Percentiles rank a stretch among this genome's conserved stretches.
These are phyloP conservation scores for Polytrichum commune DNA, from an alignment of 225 moss, liverwort and hornwort genomes.

Conservation along the genomic window DNA sequence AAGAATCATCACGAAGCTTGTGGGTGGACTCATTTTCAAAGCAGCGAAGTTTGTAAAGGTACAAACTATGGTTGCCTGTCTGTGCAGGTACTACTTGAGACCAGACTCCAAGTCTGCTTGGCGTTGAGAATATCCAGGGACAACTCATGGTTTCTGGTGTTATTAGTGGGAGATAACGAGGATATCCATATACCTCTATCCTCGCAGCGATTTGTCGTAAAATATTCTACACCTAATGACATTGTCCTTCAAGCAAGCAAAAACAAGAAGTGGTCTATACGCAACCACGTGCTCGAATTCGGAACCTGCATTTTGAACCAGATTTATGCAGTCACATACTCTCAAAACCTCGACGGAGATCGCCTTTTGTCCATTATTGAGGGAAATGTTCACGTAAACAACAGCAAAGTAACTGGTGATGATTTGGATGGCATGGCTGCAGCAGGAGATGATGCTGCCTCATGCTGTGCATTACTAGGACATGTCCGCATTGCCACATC, in stretches of 20 bases:
- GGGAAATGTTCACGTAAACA: background rate
- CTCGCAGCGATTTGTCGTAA: background rate
- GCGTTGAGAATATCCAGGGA: slow-evolving; percentile 23
- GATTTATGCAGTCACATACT: slow-evolving; percentile 7
- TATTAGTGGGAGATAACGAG: slow-evolving; percentile 28
- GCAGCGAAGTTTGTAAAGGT: too few relatives aligned
- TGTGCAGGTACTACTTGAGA: slow-evolving; percentile 35
- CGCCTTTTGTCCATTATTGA: slow-evolving; percentile 5
- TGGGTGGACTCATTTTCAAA: too few relatives aligned
- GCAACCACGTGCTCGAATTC: slow-evolving; percentile 3
- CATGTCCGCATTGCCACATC: slow-evolving; percentile 56
- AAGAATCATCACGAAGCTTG: too few relatives aligned
- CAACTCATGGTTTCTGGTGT: slow-evolving; percentile 25
- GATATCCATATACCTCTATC: background rate
- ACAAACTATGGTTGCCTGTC: background rate
- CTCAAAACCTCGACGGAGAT: background rate
- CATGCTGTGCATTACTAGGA: slow-evolving; percentile 34
- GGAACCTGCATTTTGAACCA: slow-evolving; percentile 2
- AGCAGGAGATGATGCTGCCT: background rate
- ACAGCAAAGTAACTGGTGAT: background rate
- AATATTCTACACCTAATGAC: too few relatives aligned
- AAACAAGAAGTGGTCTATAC: slow-evolving; percentile 1
- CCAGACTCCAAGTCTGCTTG: slow-evolving; percentile 27
- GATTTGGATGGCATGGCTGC: background rate
- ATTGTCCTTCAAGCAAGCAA: too few relatives aligned